Evolutionary conservation across 75 land plant species (phyloP).

Genomic region (Cupressus sempervirens): DNA sequence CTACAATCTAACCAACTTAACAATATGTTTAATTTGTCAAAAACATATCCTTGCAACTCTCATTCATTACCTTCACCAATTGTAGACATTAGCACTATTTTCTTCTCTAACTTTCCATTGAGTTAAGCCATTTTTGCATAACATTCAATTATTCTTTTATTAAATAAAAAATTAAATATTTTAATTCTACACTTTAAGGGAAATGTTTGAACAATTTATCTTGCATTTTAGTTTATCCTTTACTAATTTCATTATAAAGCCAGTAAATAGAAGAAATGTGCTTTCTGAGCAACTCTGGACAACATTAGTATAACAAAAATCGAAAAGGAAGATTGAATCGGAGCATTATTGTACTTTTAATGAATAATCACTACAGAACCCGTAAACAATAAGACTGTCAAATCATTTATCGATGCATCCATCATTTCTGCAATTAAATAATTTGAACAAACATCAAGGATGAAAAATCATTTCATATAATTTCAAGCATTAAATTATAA

Average conservation of each 20-base stretch:
- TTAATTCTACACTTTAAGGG: not conserved
- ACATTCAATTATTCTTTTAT: too few species aligned
- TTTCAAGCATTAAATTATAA: not conserved
- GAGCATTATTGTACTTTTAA: not conserved
- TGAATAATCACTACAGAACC: not conserved
- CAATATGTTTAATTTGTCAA: not conserved
- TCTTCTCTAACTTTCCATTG: not conserved
- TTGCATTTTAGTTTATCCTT: not conserved
- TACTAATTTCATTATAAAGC: not conserved
- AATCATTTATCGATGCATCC: not conserved
- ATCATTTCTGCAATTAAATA: not conserved
- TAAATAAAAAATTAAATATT: not conserved
- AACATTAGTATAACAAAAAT: not conserved
- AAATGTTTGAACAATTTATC: not conserved
- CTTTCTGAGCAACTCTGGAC: not conserved
- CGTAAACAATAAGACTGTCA: not conserved
- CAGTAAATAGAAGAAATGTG: not conserved
- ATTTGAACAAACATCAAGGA: not conserved
- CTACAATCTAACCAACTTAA: not conserved
- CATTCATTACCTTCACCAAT: not conserved
- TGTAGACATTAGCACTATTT: not conserved
- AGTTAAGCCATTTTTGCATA: not conserved
- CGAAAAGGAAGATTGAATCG: not conserved
- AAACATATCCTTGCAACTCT: not conserved
- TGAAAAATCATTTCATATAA: not conserved